These are phyloP conservation scores for Lagenidium sp. DNA, from an alignment of 352 stramenopile species.

Conservation along the genomic window DNA sequence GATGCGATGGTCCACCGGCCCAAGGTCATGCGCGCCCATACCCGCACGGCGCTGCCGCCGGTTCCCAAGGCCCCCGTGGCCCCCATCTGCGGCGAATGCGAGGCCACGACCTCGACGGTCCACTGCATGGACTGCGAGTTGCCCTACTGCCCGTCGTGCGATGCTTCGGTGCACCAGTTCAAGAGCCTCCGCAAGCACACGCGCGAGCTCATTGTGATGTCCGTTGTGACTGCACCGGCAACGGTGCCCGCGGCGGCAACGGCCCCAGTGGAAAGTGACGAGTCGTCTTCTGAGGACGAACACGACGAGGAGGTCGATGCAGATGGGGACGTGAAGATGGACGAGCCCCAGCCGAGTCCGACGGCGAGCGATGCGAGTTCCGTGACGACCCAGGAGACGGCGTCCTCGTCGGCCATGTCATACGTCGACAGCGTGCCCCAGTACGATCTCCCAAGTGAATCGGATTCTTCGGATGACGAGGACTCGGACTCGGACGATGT, in stretches of 20 bases:
- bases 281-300: too few species aligned
- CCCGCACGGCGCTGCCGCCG: conserved; percentile 25
- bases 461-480: conserved; percentile 9
- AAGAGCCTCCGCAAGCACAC: conserved; percentile 54
- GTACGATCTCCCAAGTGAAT: conserved; percentile 16
- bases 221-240: too few species aligned
- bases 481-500: conserved; percentile 7
- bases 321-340: not conserved
- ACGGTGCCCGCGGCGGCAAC: not conserved
- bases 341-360: not conserved
- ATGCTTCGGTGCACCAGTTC: conserved; percentile 60
- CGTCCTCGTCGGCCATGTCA: not conserved
- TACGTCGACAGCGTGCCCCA: conserved; percentile 16
- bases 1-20: conserved; percentile 41
- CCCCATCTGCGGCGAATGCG: conserved; percentile 43
- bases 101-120: conserved; percentile 23
- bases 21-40: conserved; percentile 57
- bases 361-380: conserved; percentile 2
- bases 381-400: conserved; percentile 6
- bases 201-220: conserved; percentile 12
- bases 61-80: conserved; percentile 9
- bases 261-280: conserved; percentile 1
- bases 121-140: conserved; percentile 51
- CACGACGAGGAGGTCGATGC: not conserved
- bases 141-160: conserved; percentile 39